Evolutionary conservation across 2,329 filamentous ascomycete genomes (phyloP), one percentile per base, ranked within the genome.

Genomic region (Hymenoscyphus salicellus): DNA sequence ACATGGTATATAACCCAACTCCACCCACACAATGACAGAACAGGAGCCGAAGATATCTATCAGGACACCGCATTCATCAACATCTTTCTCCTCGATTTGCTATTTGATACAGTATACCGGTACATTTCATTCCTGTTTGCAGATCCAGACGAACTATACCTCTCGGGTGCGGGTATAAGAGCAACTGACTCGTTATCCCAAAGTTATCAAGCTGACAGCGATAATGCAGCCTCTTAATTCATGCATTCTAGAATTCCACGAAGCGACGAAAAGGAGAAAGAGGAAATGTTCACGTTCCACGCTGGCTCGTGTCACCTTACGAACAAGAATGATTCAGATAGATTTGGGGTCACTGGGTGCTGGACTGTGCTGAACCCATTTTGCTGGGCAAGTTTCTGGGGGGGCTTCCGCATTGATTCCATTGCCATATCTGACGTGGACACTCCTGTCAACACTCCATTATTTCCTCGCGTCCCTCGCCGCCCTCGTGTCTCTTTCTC

Each of bases 281-380:
- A 55, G 2, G 17, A 26, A 28, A 26, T 14, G 20, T 55, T 26
- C 43, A n/a, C 43, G 43, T 49, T 23, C 23, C 52, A 30, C 7
- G 23, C 14, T n/a, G 17, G 26, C 20, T 17, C 28, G 52, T 55
- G 28, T 56, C 55, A 17, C 16, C 20, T 52, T 28, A 20, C 20
- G 26, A 10, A 52, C 5, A 17, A 52, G 7, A 17, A 17, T 56
- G 55, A 56, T 56, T 56, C 55, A 56, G 55, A 56, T 56, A 56
- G 30, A 52, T 49, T 23, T 7, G 10, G 17, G 17, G n/a, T 10
- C 41, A 20, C 41, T 43, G 6, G 41, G 20, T 49, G 10, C 23
- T 49, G 43, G 43, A 49, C 41, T 49, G 43, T 49, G 46, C 20
- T 52, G n/a, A 11, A 20, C 41, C 46, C 41, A 46, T 46, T 46